Evolutionary conservation across 1,139 yeast species (phyloP).

Genomic region (Geotrichum bryndzae): DNA sequence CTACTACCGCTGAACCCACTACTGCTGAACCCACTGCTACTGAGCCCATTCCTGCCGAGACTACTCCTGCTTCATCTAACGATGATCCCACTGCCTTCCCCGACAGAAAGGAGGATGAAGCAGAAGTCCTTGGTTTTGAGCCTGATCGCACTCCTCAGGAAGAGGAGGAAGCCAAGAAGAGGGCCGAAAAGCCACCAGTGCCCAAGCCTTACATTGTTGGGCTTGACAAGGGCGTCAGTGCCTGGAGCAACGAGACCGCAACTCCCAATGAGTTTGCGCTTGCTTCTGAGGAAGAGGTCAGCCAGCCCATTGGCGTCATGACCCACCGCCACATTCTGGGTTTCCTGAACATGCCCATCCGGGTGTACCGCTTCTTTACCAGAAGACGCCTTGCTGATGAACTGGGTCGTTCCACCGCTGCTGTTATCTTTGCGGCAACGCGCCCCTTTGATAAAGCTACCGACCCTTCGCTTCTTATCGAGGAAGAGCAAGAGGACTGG

Average conservation of each 20-base stretch:
- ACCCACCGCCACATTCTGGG: slow-evolving; percentile 76
- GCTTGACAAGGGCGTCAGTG: slow-evolving; percentile 42
- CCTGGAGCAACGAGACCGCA: slow-evolving; percentile 35
- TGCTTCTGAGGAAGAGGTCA: slow-evolving; percentile 20
- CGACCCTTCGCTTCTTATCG: slow-evolving; percentile 52
- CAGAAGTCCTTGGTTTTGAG: slow-evolving; percentile 24
- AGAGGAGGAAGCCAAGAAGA: slow-evolving; percentile 21
- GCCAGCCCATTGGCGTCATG: slow-evolving; percentile 61
- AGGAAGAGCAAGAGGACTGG: slow-evolving; percentile 80
- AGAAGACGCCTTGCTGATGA: slow-evolving; percentile 67
- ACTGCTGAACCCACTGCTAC: slow-evolving; percentile 1
- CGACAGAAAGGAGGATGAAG: slow-evolving; percentile 22
- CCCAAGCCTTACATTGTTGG: slow-evolving; percentile 57
- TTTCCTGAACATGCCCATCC: slow-evolving; percentile 64
- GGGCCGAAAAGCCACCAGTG: slow-evolving; percentile 36
- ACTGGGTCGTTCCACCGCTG: slow-evolving; percentile 56
- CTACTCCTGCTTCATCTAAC: slow-evolving; percentile 14
- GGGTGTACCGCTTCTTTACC: slow-evolving; percentile 74
- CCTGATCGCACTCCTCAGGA: slow-evolving; percentile 19
- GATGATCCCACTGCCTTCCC: slow-evolving; percentile 25
- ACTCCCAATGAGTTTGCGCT: slow-evolving; percentile 58
- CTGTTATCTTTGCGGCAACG: slow-evolving; percentile 50
- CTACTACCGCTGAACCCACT: slow-evolving; percentile 15
- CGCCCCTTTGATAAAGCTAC: slow-evolving; percentile 47
- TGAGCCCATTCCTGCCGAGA: not conserved